A percentile compares a stretch with the other conserved stretches of the same genome.
Evolutionary conservation across 768 basidiomycete genomes (phyloP).

Genomic region (Nidula microcarpa): DNA sequence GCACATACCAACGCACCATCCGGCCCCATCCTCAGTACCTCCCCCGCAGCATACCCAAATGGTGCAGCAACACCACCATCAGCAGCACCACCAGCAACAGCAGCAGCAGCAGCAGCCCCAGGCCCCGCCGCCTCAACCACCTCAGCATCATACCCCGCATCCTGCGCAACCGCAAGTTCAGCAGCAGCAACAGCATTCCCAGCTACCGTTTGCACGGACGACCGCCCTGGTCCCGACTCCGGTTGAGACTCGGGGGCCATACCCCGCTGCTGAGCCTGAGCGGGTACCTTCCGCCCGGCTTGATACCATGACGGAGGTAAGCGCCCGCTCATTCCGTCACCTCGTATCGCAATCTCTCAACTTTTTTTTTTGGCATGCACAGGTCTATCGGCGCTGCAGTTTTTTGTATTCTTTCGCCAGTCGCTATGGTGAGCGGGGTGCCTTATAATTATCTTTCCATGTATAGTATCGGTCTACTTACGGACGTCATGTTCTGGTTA

Average conservation of each 20-base stretch:
- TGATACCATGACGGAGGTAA: constrained; percentile 42
- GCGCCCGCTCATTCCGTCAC: constrained; percentile 6
- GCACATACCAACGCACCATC: constrained; percentile 10
- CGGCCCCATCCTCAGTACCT: constrained; percentile 11
- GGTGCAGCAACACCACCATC: constrained; percentile 7
- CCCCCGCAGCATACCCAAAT: constrained; percentile 2
- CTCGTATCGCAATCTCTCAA: constrained; percentile 7
- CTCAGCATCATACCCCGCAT: constrained; percentile 3
- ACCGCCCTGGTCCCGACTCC: constrained; percentile 38
- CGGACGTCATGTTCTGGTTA: constrained; percentile 12
- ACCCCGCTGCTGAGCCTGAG: constrained; percentile 30
- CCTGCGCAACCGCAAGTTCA: constrained; percentile 9
- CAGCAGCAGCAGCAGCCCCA: constrained; percentile 12
- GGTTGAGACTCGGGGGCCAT: constrained; percentile 34
- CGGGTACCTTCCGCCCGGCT: constrained; percentile 29
- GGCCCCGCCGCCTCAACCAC: constrained; percentile 1
- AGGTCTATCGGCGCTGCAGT: constrained; percentile 61
- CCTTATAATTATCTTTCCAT: constrained; percentile 2
- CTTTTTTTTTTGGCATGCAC: constrained; percentile 41
- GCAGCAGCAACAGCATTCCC: constrained; percentile 10
- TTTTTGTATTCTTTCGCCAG: constrained; percentile 62
- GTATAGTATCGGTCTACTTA: too few relatives aligned
- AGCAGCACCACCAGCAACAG: constrained; percentile 6
- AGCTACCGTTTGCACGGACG: constrained; percentile 30
- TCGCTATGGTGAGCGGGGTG: constrained; percentile 52